Evolutionary conservation across 345 rosid genomes (phyloP).

Genomic region (Euphorbia lathyris): DNA sequence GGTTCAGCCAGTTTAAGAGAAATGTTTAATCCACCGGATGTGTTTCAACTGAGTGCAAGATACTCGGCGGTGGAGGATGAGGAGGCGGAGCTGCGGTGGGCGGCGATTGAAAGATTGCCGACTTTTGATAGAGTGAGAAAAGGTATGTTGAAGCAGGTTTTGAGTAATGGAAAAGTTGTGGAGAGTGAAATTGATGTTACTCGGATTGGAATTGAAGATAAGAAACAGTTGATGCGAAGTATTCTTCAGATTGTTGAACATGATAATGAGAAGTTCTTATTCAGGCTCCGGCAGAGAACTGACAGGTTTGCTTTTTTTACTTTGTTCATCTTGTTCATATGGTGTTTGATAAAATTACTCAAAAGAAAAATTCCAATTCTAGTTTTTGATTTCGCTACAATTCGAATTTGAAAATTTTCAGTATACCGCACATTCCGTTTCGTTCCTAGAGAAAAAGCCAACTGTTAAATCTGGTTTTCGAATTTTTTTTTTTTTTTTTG

Average conservation of each 20-base stretch:
- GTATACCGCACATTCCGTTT: too few species aligned
- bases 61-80: conserved; percentile 41
- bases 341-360: background rate
- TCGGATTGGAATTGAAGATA: conserved; percentile 51
- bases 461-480: too few species aligned
- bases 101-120: conserved; percentile 85
- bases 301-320: conserved; percentile 50
- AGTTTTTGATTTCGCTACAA: background rate
- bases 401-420: too few species aligned
- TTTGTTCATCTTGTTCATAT: too few species aligned
- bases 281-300: conserved; percentile 52
- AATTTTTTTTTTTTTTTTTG: too few species aligned
- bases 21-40: conserved; percentile 4
- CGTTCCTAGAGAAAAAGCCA: too few species aligned
- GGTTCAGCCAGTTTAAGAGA: conserved; percentile 1
- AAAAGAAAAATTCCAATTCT: too few species aligned
- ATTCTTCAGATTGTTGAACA: conserved; percentile 67
- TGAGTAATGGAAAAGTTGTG: conserved; percentile 49
- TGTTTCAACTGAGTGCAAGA: conserved; percentile 38
- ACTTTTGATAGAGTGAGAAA: conserved; percentile 75
- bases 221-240: conserved; percentile 57
- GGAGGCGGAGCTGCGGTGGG: conserved; percentile 87
- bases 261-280: conserved; percentile 69
- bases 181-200: conserved; percentile 56
- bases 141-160: conserved; percentile 57